Conservation (phyloP, 176 grass and related monocot species). For the Tuctoria greenei region DNA sequence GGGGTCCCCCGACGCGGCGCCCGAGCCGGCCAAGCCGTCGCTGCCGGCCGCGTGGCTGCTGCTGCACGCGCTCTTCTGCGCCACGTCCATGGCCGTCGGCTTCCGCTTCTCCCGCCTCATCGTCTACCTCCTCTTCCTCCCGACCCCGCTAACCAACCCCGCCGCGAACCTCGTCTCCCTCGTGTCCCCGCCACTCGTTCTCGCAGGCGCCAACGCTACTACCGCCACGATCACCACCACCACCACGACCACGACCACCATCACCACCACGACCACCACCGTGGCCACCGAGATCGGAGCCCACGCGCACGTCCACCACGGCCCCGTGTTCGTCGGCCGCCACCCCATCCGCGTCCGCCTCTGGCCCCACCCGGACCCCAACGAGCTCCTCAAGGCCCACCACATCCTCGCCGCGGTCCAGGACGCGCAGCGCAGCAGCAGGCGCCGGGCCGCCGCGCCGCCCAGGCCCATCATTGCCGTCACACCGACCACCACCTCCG, state of each 20-base stretch:
- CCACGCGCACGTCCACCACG: constrained; percentile 43
- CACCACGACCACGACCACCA: background rate
- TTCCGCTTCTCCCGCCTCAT: constrained; percentile 95
- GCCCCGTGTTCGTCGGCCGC: constrained; percentile 68
- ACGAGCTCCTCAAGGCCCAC: constrained; percentile 71
- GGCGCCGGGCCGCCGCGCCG: constrained; percentile 16
- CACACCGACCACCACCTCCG: constrained; percentile 55
- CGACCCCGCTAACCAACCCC: constrained; percentile 43
- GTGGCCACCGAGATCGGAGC: constrained; percentile 22
- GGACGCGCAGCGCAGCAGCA: constrained; percentile 50
- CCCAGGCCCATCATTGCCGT: constrained; percentile 51
- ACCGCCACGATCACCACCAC: constrained; percentile 34
- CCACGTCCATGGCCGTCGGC: constrained; percentile 73
- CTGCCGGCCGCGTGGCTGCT: constrained; percentile 59
- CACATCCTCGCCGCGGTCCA: constrained; percentile 71
- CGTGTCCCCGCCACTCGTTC: constrained; percentile 41
- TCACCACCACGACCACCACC: constrained; percentile 30
- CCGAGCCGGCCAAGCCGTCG: constrained; percentile 38
- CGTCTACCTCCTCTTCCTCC: constrained; percentile 83
- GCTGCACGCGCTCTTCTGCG: constrained; percentile 83
- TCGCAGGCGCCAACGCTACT: constrained; percentile 46
- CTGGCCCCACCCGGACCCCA: constrained; percentile 72
- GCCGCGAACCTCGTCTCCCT: constrained; percentile 33
- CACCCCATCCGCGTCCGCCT: constrained; percentile 76
- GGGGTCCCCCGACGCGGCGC: background rate